phyloP scores from a whole-genome alignment of 768 basidiomycete species.

The Trametes meyenii region DNA sequence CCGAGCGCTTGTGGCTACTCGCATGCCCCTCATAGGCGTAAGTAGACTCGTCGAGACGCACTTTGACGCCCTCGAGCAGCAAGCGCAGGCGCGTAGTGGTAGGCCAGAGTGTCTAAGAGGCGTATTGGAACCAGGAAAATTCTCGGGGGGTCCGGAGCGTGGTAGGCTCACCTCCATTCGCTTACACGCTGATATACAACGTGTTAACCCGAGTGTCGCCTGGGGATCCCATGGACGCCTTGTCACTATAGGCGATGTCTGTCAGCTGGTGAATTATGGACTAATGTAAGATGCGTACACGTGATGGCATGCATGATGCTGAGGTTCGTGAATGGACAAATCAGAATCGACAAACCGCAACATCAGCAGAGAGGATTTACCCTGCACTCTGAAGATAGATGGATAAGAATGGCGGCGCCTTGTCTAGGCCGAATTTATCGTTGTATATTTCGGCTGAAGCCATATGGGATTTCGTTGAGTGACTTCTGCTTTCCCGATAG shows the following conservation, averaged over 20 bases:
- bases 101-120: constrained; percentile 64
- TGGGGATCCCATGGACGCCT: constrained; percentile 73
- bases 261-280: constrained; percentile 23
- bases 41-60: constrained; percentile 45
- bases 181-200: constrained; percentile 63
- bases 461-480: neutral
- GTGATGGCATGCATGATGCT: constrained; percentile 84
- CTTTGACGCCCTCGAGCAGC: constrained; percentile 65
- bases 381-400: constrained; percentile 72
- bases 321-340: constrained; percentile 1
- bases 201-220: constrained; percentile 64
- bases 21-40: constrained; percentile 4
- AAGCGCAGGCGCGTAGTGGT: constrained; percentile 68
- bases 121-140: neutral
- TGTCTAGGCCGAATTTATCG: constrained; percentile 61
- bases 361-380: constrained; percentile 44
- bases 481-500: neutral
- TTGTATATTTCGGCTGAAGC: constrained; percentile 57
- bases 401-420: constrained; percentile 65
- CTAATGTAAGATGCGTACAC: constrained; percentile 43
- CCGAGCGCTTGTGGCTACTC: constrained; percentile 28
- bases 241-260: constrained; percentile 50
- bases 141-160: neutral
- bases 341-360: neutral
- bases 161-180: constrained; percentile 60